These are phyloP conservation scores for Neltuma alba DNA, from an alignment of 306 rosid species.

Conservation along the genomic window DNA sequence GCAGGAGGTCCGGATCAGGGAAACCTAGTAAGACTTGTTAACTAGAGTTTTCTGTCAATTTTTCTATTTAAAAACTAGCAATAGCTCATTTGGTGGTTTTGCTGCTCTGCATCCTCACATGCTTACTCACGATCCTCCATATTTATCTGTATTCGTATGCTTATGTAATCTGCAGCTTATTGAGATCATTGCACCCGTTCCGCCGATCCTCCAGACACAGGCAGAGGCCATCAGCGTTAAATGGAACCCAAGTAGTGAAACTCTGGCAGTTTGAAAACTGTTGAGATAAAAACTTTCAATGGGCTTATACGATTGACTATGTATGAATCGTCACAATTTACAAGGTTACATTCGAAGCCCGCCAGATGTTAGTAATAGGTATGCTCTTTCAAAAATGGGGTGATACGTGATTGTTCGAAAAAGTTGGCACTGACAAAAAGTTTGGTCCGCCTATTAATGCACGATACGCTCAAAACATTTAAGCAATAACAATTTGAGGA, in stretches of 20 bases:
- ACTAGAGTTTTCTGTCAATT: not conserved
- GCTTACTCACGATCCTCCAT: not conserved
- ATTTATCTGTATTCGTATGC: not conserved
- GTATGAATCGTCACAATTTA: not conserved
- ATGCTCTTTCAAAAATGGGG: not conserved
- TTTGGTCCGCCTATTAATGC: not conserved
- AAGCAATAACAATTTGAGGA: not conserved
- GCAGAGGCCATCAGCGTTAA: conserved; percentile 13
- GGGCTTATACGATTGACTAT: not conserved
- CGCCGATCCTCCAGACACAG: conserved; percentile 52
- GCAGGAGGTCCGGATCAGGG: too few relatives aligned
- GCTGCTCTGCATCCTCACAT: conserved; percentile 1
- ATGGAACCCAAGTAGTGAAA: conserved; percentile 11
- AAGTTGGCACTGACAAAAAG: too few relatives aligned
- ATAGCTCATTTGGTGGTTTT: not conserved
- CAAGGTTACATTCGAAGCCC: not conserved
- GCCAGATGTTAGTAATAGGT: not conserved
- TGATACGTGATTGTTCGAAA: not conserved
- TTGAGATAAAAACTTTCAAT: not conserved
- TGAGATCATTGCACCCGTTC: conserved; percentile 67
- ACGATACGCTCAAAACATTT: not conserved
- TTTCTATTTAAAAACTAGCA: too few relatives aligned
- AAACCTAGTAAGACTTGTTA: too few relatives aligned
- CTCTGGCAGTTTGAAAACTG: not conserved
- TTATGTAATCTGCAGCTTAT: conserved; percentile 45